Base-by-base conservation (phyloP, 192 early-diverging fungal genomes). In the Tieghemiomyces parasiticus region DNA sequence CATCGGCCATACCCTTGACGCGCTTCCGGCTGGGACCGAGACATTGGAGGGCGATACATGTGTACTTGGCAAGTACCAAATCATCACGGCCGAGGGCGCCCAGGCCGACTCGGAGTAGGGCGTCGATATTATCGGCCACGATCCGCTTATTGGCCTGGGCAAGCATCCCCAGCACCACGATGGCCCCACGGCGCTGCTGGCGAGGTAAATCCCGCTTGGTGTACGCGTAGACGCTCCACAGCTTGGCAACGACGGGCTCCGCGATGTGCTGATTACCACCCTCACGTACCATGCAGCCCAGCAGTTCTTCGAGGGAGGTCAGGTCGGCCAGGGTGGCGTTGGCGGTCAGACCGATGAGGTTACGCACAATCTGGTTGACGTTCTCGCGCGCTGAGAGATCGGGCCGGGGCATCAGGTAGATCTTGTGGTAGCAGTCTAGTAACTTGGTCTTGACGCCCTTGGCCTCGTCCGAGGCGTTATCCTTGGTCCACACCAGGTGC, bases 121-220 rank as follows among this genome's bases (percentile, higher is more conserved):
- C 62, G 56, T 97, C 93, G 26, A 90, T 80, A 61, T 92, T 90
- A 38, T 94, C 82, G 0, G 83, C 73, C 31, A 95, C 84, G 63
- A 96, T 84, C 14, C 84, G 79, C 30, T 78, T 80, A 30, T 80
- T 83, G 3, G 90, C 83, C 61, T 92, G 93, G 4, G 90, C 92
- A 53, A 99, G 60, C 92, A 96, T 97, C 22, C 87, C 82, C 4
- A 99, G 69, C 44, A 99, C 81, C 46, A 93, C 89, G 26, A 99
- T 86, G 0, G 93, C 90, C 10, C 92, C 89, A 22, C 88, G 79
- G 14, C 94, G 82, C 64, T 89, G 80, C 2, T 72, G 73, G 6
- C 82, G 78, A 25, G 86, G 73, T 33, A 88, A 77, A 24, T 80
- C 75, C 31, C 75, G 75, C 59, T 76, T 76, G 52, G 77, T 74